These are phyloP conservation scores for Crucibulum laeve DNA, from an alignment of 768 basidiomycete genomes.

Conservation along the genomic window DNA sequence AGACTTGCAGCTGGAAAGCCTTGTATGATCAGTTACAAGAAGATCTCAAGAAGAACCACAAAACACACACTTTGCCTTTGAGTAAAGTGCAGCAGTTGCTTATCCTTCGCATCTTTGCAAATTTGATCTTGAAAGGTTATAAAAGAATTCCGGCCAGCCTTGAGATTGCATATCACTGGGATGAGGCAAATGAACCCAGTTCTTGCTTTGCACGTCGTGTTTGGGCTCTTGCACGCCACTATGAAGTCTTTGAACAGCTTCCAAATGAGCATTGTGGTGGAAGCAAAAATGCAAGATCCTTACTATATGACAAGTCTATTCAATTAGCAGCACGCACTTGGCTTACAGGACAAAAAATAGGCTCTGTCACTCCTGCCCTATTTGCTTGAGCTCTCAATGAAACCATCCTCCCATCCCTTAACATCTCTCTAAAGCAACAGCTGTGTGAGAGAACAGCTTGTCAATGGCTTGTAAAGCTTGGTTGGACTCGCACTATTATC, in stretches of 20 bases:
- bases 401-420: slow-evolving; percentile 24
- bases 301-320: background rate
- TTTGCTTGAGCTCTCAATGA: slow-evolving; percentile 21
- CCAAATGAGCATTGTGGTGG: background rate
- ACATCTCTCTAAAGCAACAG: slow-evolving; percentile 17
- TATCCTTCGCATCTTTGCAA: background rate
- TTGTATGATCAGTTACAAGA: background rate
- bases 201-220: background rate
- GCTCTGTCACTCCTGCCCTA: slow-evolving; percentile 18
- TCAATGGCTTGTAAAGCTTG: slow-evolving; percentile 31
- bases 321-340: background rate
- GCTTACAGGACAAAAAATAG: background rate
- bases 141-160: background rate
- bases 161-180: background rate
- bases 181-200: background rate
- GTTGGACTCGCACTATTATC: slow-evolving; percentile 19
- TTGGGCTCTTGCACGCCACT: background rate
- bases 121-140: background rate
- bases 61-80: background rate
- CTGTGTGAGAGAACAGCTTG: slow-evolving; percentile 26
- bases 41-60: background rate
- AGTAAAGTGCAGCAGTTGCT: background rate
- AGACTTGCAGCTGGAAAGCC: background rate
- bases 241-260: background rate
- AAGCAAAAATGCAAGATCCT: background rate